A percentile compares a stretch with the other conserved stretches of the same genome.
phyloP scores from a whole-genome alignment of 129 eudicot species.

The Cynara cardunculus region DNA sequence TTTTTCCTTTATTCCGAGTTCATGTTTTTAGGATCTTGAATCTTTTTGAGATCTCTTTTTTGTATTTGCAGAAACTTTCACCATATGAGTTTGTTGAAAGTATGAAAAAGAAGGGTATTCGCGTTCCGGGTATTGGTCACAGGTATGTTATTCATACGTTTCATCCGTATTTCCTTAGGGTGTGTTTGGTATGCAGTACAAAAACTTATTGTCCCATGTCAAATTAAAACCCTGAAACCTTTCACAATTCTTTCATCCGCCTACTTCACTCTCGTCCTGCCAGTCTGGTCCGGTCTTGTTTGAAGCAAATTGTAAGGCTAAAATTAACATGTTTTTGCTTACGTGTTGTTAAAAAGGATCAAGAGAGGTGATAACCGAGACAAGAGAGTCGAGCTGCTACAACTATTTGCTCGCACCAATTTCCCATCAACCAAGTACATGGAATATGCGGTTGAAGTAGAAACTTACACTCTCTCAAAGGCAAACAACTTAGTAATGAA shows the following conservation, averaged over 20 bases:
- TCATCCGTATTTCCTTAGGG: background rate
- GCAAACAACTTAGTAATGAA: conserved; percentile 90
- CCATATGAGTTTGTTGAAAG: conserved; percentile 91
- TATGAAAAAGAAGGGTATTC: conserved; percentile 97
- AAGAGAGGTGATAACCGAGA: conserved; percentile 96
- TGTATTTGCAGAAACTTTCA: conserved; percentile 54
- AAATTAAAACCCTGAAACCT: too few relatives aligned
- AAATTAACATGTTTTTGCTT: background rate
- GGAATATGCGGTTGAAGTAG: conserved; percentile 96
- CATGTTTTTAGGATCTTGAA: background rate
- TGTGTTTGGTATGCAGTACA: background rate
- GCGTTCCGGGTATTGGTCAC: conserved; percentile 98
- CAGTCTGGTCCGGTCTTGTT: background rate
- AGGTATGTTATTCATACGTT: conserved; percentile 37
- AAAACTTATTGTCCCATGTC: background rate
- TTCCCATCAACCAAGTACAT: conserved; percentile 91
- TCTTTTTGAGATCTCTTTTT: background rate
- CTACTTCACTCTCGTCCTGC: too few relatives aligned
- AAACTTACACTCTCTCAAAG: conserved; percentile 86
- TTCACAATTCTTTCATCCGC: too few relatives aligned
- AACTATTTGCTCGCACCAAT: conserved; percentile 73
- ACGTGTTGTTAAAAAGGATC: conserved; percentile 41
- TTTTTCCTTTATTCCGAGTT: background rate
- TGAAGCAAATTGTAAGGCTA: background rate
- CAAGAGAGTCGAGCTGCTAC: conserved; percentile 83